phyloP scores from a whole-genome alignment of 345 rosid genomes.

The Euphorbia peplus region DNA sequence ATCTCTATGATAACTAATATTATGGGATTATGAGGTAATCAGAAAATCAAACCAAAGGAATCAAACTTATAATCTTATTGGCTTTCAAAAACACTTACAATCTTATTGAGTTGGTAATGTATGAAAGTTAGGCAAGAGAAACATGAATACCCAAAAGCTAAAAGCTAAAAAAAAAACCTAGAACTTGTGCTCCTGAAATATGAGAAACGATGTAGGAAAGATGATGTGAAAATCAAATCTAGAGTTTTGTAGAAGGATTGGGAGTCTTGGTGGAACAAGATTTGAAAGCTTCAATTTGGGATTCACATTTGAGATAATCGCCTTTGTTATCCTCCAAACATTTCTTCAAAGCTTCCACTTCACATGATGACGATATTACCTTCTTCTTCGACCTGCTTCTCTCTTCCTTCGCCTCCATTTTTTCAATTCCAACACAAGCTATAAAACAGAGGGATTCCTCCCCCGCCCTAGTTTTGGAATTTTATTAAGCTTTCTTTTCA shows the following conservation, averaged over 20 bases:
- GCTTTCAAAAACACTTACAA: too few species aligned
- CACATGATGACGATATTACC: constrained; percentile 58
- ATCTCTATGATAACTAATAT: too few species aligned
- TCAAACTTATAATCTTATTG: neutral
- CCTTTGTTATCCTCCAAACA: constrained; percentile 86
- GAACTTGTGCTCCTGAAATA: neutral
- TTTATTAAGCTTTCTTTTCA: too few species aligned
- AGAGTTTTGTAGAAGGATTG: constrained; percentile 1
- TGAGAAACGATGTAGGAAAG: neutral
- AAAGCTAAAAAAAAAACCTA: neutral
- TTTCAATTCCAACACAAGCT: neutral
- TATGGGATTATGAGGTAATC: too few species aligned
- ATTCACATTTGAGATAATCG: constrained; percentile 59
- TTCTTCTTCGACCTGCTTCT: constrained; percentile 44
- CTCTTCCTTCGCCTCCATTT: constrained; percentile 33
- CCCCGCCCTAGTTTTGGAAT: neutral
- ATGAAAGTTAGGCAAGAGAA: neutral
- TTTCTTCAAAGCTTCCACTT: constrained; percentile 81
- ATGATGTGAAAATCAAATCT: neutral
- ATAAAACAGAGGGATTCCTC: neutral
- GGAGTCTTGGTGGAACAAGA: constrained; percentile 60
- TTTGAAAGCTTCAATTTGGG: constrained; percentile 76
- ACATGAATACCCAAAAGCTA: neutral
- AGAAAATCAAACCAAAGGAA: neutral
- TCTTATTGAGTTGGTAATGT: neutral